Evolutionary conservation across 345 rosid species (phyloP).

Genomic region (Aquilaria sinensis): DNA sequence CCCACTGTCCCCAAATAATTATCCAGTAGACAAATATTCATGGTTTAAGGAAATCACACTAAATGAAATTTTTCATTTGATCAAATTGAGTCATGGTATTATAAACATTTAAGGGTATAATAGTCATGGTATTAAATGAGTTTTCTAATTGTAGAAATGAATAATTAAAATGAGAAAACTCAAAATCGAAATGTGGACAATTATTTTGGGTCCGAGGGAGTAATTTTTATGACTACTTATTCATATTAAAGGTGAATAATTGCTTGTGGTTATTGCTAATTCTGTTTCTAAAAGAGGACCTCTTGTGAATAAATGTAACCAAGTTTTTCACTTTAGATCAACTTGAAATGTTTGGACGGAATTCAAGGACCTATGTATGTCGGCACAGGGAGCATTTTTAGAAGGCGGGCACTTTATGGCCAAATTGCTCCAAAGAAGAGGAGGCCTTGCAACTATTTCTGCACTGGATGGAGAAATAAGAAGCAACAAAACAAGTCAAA

Average conservation of each 20-base stretch:
- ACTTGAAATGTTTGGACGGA: constrained; percentile 60
- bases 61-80: not conserved
- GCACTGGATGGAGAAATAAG: constrained; percentile 21
- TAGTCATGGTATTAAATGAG: too few species aligned
- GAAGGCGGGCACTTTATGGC: constrained; percentile 44
- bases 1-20: too few species aligned
- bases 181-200: too few species aligned
- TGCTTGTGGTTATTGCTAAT: not conserved
- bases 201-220: too few species aligned
- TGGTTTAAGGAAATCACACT: too few species aligned
- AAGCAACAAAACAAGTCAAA: not conserved
- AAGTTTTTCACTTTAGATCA: constrained; percentile 26
- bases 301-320: not conserved
- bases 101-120: too few species aligned
- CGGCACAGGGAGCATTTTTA: constrained; percentile 45
- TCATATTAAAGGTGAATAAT: too few species aligned
- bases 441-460: constrained; percentile 40
- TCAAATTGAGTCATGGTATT: not conserved
- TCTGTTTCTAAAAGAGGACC: not conserved
- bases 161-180: too few species aligned
- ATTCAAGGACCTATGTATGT: constrained; percentile 57
- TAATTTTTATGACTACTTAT: too few species aligned
- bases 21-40: too few species aligned
- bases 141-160: too few species aligned
- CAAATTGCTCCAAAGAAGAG: constrained; percentile 33